Evolutionary conservation across 306 rosid species (phyloP).

Genomic region (Glycine latifolia): DNA sequence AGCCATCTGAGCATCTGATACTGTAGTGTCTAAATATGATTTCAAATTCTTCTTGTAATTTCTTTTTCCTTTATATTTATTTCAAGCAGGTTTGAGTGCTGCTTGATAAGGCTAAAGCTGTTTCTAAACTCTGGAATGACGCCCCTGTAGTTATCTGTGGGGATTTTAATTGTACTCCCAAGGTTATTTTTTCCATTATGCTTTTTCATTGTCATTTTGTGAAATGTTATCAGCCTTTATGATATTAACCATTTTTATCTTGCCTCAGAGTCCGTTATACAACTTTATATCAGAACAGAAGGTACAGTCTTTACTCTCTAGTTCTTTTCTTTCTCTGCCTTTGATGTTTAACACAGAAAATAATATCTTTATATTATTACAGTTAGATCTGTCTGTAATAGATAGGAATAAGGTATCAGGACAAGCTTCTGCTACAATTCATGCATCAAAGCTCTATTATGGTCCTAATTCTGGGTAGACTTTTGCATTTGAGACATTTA

Average conservation of each 20-base stretch:
- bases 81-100: constrained; percentile 83
- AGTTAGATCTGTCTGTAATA: constrained; percentile 80
- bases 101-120: constrained; percentile 75
- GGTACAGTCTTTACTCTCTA: constrained; percentile 54
- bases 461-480: constrained; percentile 61
- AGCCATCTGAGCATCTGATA: neutral
- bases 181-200: constrained; percentile 61
- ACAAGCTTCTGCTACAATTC: constrained; percentile 72
- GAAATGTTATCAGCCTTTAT: constrained; percentile 22
- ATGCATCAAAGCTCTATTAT: constrained; percentile 46
- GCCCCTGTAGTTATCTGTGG: constrained; percentile 93
- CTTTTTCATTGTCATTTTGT: constrained; percentile 35
- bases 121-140: constrained; percentile 80
- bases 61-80: constrained; percentile 33
- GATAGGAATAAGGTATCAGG: constrained; percentile 89
- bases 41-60: constrained; percentile 44
- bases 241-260: constrained; percentile 38
- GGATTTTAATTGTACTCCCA: constrained; percentile 95
- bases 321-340: constrained; percentile 31
- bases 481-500: constrained; percentile 27
- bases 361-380: constrained; percentile 50
- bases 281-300: constrained; percentile 82
- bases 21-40: constrained; percentile 24
- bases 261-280: constrained; percentile 85
- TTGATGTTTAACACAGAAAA: constrained; percentile 40